phyloP scores from a whole-genome alignment of 2,329 filamentous ascomycete species.

The Xylaria sp. region DNA sequence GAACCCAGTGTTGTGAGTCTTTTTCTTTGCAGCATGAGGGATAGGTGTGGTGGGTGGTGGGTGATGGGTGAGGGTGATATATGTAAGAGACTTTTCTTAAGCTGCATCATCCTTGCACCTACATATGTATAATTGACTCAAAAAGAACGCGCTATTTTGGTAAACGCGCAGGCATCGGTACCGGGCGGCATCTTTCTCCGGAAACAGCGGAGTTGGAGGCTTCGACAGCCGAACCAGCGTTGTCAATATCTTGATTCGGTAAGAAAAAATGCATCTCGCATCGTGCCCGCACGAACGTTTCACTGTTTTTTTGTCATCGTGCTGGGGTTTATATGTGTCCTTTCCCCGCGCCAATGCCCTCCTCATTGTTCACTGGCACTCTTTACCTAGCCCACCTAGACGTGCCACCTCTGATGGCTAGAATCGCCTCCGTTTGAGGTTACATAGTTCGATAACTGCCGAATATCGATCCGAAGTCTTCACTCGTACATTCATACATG shows the following conservation, averaged over 20 bases:
- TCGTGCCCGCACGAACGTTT: conserved; percentile 29
- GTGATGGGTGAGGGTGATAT: conserved; percentile 21
- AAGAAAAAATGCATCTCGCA: conserved; percentile 34
- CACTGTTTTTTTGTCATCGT: conserved; percentile 29
- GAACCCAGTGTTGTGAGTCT: neutral
- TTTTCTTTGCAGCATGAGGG: conserved; percentile 1
- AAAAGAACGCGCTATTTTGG: conserved; percentile 30
- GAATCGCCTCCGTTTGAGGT: neutral
- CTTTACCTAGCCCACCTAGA: conserved; percentile 15
- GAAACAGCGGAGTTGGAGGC: conserved; percentile 33
- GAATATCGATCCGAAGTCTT: too few species aligned
- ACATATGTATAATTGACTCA: conserved; percentile 29
- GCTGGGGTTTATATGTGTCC: conserved; percentile 25
- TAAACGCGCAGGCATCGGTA: conserved; percentile 31
- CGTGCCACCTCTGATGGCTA: neutral
- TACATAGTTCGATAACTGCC: neutral
- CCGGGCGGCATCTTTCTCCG: conserved; percentile 20
- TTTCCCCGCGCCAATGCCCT: conserved; percentile 31
- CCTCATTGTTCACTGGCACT: neutral
- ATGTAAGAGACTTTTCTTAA: conserved; percentile 30
- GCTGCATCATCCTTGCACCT: conserved; percentile 35
- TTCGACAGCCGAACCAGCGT: conserved; percentile 35
- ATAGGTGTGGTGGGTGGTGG: neutral
- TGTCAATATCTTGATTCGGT: conserved; percentile 36
- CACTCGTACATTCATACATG: neutral